Evolutionary conservation across 2,329 filamentous ascomycete genomes (phyloP), one percentile per base, ranked within the genome.

Genomic region (Pleomassaria siparia): DNA sequence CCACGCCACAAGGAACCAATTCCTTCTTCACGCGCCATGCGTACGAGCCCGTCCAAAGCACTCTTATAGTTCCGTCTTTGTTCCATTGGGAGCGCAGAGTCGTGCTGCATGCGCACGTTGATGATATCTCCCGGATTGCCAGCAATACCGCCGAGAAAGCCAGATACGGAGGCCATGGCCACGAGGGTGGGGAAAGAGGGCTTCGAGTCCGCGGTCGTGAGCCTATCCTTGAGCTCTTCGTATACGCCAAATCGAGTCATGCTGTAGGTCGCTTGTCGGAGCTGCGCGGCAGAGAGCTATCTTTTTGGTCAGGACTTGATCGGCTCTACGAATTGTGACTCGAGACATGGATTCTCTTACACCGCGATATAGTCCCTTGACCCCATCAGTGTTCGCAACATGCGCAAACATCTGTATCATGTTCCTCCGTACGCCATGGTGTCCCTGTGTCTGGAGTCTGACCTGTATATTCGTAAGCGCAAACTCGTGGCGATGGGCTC

Each of bases 91-190:
- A 96, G 82, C 0, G 90, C 84, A 2, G 88, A 86, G 61, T 87
- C 94, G 73, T 95, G 89, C 75, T 99, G 94, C 94, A 99, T 99
- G 57, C 94, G 89, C 41, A 99, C 94, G 73, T 99, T 99, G 64
- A 96, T 80, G 26, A 99, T 91, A 70, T 99, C 94, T 56, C 91
- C 92, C 2, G 91, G 91, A 74, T 97, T 99, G 56, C 94, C 94
- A 5, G 87, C 88, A 39, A 97, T 75, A 41, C 94, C 94, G 53
- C 94, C 94, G 2, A 95, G 73, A 67, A 96, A 89, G 43, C 94
- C 94, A 7, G 94, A 92, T 22, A 84, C 75, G 20, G 85, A 87
- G 44, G 92, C 89, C 72, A 97, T 88, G 56, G 82, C 88, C 54
- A 96, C 80, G 9, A 99, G 85, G n/a, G 83, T 79, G 10, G 84